Evolutionary conservation across 495 filamentous ascomycete species (phyloP).

Genomic region (Penicillium canescens): DNA sequence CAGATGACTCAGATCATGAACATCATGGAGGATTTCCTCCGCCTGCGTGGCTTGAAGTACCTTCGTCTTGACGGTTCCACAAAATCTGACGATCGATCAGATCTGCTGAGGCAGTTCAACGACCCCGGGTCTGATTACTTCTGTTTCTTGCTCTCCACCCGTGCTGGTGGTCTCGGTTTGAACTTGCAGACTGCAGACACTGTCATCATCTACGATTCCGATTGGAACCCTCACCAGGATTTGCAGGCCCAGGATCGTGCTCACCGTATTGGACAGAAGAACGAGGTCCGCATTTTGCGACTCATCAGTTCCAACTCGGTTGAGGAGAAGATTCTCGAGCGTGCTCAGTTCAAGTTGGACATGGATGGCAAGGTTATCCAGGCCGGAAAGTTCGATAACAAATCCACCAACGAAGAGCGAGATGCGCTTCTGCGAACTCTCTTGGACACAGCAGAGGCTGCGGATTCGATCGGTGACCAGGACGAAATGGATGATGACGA

Average conservation of each 20-base stretch:
- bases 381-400: slow-evolving; percentile 98
- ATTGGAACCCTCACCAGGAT: slow-evolving; percentile 99
- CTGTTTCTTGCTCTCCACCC: slow-evolving; percentile 97
- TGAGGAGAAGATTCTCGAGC: slow-evolving; percentile 97
- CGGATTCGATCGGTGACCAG: slow-evolving; percentile 78
- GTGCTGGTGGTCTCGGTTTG: slow-evolving; percentile 94
- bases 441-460: slow-evolving; percentile 83
- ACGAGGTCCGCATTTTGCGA: slow-evolving; percentile 94
- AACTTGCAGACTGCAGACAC: slow-evolving; percentile 98
- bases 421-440: slow-evolving; percentile 92
- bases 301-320: slow-evolving; percentile 96
- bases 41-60: slow-evolving; percentile 77
- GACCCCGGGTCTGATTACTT: slow-evolving; percentile 87
- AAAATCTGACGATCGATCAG: slow-evolving; percentile 95
- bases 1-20: slow-evolving; percentile 99
- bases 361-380: slow-evolving; percentile 99
- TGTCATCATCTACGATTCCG: slow-evolving; percentile 98
- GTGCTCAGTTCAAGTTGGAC: slow-evolving; percentile 95
- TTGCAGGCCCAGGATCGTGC: slow-evolving; percentile 98
- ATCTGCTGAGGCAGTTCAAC: slow-evolving; percentile 86
- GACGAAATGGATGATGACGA: slow-evolving; percentile 97
- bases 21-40: slow-evolving; percentile 98
- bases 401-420: slow-evolving; percentile 96
- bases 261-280: slow-evolving; percentile 99
- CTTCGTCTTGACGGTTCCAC: slow-evolving; percentile 94